Conservation (phyloP, 139 green algal genomes). For the Micromonas pusilla region DNA sequence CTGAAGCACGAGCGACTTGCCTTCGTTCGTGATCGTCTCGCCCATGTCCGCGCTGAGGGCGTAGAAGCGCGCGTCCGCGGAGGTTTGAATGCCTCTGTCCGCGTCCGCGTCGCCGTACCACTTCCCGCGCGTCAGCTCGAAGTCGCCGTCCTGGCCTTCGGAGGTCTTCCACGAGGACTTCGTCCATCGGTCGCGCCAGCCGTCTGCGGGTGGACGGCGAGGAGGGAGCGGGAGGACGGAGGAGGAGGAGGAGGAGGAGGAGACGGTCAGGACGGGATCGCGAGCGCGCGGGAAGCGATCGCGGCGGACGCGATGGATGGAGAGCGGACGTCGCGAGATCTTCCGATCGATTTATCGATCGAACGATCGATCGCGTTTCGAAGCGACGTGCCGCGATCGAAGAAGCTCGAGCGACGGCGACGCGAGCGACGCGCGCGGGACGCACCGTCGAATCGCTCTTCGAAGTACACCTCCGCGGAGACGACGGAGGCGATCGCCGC, state of each 20-base stretch:
- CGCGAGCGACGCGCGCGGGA: no score
- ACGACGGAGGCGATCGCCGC: constrained; percentile 23
- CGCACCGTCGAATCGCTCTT: constrained; percentile 71
- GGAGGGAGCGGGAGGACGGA: no score
- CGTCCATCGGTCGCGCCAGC: constrained; percentile 62
- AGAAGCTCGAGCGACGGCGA: no score
- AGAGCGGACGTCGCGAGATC: no score
- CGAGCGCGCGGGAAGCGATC: no score
- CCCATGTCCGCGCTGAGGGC: constrained; percentile 51
- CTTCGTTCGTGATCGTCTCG: constrained; percentile 65
- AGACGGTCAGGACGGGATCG: no score
- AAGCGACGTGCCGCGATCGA: no score
- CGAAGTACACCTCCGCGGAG: constrained; percentile 53
- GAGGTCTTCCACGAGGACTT: constrained; percentile 62
- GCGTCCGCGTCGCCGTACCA: constrained; percentile 35
- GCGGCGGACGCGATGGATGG: no score
- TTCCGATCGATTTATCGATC: no score
- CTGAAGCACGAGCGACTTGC: constrained; percentile 79
- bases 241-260: neutral
- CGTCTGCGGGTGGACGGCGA: no score
- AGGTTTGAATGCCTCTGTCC: constrained; percentile 64
- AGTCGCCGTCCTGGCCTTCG: constrained; percentile 61
- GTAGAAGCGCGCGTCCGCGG: constrained; percentile 70
- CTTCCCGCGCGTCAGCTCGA: constrained; percentile 59
- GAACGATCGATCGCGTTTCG: no score